Evolutionary conservation across 768 basidiomycete species (phyloP).

Genomic region (Fomitopsis serialis): DNA sequence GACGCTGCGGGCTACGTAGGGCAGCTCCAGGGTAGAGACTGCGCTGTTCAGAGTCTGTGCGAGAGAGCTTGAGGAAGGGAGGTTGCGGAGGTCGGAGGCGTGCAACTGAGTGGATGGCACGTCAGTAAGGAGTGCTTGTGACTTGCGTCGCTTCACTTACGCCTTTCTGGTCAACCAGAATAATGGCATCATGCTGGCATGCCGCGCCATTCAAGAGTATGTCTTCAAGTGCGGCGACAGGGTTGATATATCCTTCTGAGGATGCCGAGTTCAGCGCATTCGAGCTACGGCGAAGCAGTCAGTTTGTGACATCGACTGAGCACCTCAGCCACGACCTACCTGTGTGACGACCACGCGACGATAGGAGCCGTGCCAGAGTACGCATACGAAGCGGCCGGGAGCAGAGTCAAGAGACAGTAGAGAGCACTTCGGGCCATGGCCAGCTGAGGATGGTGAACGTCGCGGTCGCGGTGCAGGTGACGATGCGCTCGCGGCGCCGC

Average conservation of each 20-base stretch:
- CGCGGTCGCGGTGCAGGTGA: background rate
- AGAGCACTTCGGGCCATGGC: constrained; percentile 14
- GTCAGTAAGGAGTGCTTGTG: background rate
- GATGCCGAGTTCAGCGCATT: constrained; percentile 29
- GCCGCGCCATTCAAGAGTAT: constrained; percentile 41
- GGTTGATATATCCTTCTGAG: constrained; percentile 9
- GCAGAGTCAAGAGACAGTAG: constrained; percentile 33
- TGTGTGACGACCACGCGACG: constrained; percentile 66
- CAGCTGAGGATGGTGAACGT: background rate
- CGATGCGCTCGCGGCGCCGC: too few relatives aligned
- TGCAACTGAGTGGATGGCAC: constrained; percentile 44
- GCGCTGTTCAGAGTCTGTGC: constrained; percentile 41
- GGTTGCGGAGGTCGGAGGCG: constrained; percentile 66
- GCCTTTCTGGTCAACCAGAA: constrained; percentile 68
- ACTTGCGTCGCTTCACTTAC: constrained; percentile 35
- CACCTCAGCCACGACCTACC: constrained; percentile 29
- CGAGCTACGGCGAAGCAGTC: constrained; percentile 33
- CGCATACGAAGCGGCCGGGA: constrained; percentile 45
- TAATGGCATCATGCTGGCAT: constrained; percentile 61
- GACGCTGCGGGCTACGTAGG: constrained; percentile 41
- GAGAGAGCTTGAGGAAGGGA: constrained; percentile 48
- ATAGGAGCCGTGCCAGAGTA: constrained; percentile 62
- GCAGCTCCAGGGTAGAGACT: constrained; percentile 54
- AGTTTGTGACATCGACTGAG: background rate
- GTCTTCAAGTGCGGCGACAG: constrained; percentile 31